Conservation (phyloP, 2,329 filamentous ascomycete genomes). For the Sclerotinia spermophila region DNA sequence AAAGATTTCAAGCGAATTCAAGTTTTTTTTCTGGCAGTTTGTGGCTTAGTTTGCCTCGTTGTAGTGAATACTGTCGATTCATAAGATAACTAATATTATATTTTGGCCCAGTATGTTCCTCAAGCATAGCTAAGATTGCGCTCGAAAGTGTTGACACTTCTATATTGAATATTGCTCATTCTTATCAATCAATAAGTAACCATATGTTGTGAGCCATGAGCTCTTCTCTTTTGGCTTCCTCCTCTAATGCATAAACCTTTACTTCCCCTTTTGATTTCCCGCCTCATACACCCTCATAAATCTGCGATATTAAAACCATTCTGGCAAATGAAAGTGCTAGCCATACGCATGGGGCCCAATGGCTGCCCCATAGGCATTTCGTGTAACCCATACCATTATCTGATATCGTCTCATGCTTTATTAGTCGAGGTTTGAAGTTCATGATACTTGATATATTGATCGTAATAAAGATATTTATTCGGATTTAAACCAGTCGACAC, state of each 20-base stretch:
- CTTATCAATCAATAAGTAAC: accelerated
- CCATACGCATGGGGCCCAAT: too few species aligned
- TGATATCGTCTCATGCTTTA: too few species aligned
- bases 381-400: too few species aligned
- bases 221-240: not conserved
- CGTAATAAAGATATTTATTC: too few species aligned
- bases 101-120: not conserved
- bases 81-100: accelerated
- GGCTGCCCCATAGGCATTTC: too few species aligned
- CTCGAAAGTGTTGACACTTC: not conserved
- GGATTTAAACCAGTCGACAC: too few species aligned
- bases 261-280: accelerated
- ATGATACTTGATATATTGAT: too few species aligned
- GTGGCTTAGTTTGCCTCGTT: too few species aligned
- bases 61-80: not conserved
- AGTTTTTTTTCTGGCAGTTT: not conserved
- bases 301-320: too few species aligned
- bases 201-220: not conserved
- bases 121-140: not conserved
- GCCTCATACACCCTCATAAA: not conserved
- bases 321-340: too few species aligned
- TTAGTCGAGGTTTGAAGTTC: too few species aligned
- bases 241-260: accelerated
- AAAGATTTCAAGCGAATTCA: not conserved
- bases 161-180: not conserved